These are phyloP conservation scores for Termitomyces sp. DNA, from an alignment of 768 basidiomycete species.

Conservation along the genomic window DNA sequence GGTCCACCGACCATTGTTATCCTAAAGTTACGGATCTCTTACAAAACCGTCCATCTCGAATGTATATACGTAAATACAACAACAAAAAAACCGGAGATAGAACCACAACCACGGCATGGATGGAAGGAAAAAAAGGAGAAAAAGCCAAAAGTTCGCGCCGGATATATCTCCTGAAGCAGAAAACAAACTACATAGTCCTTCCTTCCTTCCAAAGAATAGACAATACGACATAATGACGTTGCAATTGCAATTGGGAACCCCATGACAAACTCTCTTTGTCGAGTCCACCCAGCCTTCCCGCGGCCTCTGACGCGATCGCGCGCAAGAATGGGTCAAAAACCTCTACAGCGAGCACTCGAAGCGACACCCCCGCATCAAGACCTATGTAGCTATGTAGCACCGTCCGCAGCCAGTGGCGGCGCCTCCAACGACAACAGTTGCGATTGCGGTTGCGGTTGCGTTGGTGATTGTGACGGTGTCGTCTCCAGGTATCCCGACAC, in stretches of 20 bases:
- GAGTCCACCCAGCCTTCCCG: too few relatives aligned
- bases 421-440: neutral
- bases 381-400: too few relatives aligned
- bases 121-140: too few relatives aligned
- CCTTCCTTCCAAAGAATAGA: conserved; percentile 7
- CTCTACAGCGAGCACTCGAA: too few relatives aligned
- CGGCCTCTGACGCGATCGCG: neutral
- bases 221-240: neutral
- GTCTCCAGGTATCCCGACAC: neutral
- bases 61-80: neutral
- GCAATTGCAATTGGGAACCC: too few relatives aligned
- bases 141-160: neutral
- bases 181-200: neutral
- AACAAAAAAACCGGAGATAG: neutral
- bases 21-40: neutral
- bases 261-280: too few relatives aligned
- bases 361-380: neutral
- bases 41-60: neutral
- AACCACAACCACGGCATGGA: too few relatives aligned
- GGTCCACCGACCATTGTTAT: neutral
- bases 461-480: too few relatives aligned
- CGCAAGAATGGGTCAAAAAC: neutral
- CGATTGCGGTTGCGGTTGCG: too few relatives aligned
- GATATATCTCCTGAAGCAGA: neutral
- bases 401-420: neutral